Evolutionary conservation across 805 yeast genomes (phyloP).

Genomic region (Komagataella phaffii): DNA sequence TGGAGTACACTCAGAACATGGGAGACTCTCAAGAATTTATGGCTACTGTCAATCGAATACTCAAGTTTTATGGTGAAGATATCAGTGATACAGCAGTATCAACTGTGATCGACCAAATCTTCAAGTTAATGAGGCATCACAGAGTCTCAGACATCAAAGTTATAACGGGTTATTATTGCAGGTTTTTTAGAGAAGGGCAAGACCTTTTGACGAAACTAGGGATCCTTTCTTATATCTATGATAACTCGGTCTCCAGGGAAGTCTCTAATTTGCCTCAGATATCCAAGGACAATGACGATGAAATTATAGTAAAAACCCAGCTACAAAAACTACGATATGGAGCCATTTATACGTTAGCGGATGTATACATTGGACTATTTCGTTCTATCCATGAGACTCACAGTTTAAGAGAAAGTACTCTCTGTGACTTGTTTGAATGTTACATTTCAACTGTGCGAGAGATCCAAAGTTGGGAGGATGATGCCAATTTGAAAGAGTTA

Average conservation of each 20-base stretch:
- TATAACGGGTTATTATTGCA: not conserved
- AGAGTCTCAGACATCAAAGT: not conserved
- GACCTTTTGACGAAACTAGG: not conserved
- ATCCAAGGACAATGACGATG: not conserved
- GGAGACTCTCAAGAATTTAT: not conserved
- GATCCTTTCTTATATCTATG: not conserved
- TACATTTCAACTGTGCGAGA: not conserved
- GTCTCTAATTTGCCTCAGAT: not conserved
- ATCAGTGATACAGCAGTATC: not conserved
- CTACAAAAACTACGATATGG: not conserved
- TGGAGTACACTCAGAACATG: not conserved
- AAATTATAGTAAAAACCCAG: not conserved
- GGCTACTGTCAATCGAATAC: not conserved
- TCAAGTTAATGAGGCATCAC: not conserved
- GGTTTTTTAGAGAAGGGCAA: not conserved
- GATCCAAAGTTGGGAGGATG: not conserved
- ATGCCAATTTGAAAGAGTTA: not conserved
- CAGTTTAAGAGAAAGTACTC: not conserved
- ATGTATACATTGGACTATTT: not conserved
- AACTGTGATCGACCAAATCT: not conserved
- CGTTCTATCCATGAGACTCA: not conserved
- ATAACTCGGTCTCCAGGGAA: not conserved
- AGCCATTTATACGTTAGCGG: not conserved
- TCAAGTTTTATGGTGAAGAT: not conserved
- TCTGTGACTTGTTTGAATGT: not conserved